Evolutionary conservation across 2,329 filamentous ascomycete species (phyloP), one percentile per base, ranked within the genome.

Genomic region (Aspergillus cejpii): DNA sequence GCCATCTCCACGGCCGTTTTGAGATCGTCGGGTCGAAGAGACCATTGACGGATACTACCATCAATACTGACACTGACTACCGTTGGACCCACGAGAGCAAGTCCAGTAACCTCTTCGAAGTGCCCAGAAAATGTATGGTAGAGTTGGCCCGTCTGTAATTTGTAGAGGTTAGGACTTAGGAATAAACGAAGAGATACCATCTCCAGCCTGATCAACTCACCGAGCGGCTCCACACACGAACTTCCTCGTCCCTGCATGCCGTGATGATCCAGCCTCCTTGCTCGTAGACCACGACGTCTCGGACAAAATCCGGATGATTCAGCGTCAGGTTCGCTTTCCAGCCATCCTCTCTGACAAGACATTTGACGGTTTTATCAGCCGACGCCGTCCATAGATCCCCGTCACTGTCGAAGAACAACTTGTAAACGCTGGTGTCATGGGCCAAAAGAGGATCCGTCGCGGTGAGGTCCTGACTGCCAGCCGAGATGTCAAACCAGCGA

Each of bases 351-450:
- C 89, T 76, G 1, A 83, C 76, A 6, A 96, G 75, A 55, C 87
- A 90, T 64, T 91, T 92, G 1, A 82, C 82, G 0, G 85, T 89
- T 55, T 88, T 92, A 64, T 98, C 92, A 3, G 88, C 89, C 48
- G 88, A 95, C 5, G 90, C 85, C 6, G 91, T 96, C 89, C 89
- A 97, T 11, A 96, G 70, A 56, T 96, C 87, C 24, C 78, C 81
- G 37, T 81, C 79, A 3, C 68, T 66, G 52, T 89, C 84, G 56
- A 94, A 94, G 15, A 78, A 71, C 11, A 97, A 70, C 52, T 79
- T 82, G 67, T 95, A 94, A 7, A 98, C 81, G 53, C 85, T 92
- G 1, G 92, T 98, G 55, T 96, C 88, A 65, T 98, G 92, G 50
- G 84, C 84, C 37, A 84, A 68, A 40, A 96, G 82, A 1, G 78